Conservation (phyloP, 208 protist genomes). For the Leishmania turanica region DNA sequence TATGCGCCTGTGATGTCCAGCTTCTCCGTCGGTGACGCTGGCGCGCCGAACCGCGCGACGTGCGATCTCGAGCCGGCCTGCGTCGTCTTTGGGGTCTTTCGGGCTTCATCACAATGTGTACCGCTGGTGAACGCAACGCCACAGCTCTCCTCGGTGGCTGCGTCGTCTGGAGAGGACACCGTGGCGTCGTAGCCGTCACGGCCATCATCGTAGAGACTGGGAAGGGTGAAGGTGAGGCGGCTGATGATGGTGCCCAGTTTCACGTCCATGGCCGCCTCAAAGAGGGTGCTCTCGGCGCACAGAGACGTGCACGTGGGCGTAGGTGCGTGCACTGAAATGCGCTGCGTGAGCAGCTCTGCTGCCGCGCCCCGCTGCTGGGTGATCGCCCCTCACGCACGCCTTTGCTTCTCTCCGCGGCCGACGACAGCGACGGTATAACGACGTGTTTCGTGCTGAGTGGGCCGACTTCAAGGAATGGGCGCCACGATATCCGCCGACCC, state of each 20-base stretch:
- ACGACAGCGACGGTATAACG: neutral
- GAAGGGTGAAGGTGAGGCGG: slow-evolving; percentile 16
- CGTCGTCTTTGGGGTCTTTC: neutral
- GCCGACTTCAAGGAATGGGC: no score
- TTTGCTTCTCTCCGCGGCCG: no score
- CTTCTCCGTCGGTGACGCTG: neutral
- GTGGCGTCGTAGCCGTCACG: neutral
- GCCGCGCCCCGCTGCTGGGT: no score
- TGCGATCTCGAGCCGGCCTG: neutral
- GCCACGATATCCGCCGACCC: no score
- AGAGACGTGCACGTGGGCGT: neutral
- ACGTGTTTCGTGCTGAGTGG: neutral
- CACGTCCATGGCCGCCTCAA: slow-evolving; percentile 9
- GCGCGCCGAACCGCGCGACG: neutral
- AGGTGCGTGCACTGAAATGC: neutral
- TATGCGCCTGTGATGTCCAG: slow-evolving; percentile 9
- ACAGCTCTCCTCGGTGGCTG: neutral
- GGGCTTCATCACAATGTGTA: neutral
- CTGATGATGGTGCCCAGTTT: slow-evolving; percentile 14
- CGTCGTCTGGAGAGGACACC: neutral
- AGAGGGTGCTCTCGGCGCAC: neutral
- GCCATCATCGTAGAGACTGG: neutral
- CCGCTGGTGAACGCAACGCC: neutral
- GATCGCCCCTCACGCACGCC: no score
- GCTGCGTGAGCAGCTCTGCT: neutral